Evolutionary conservation across 768 basidiomycete genomes (phyloP).

Genomic region (Galerina sulciceps): DNA sequence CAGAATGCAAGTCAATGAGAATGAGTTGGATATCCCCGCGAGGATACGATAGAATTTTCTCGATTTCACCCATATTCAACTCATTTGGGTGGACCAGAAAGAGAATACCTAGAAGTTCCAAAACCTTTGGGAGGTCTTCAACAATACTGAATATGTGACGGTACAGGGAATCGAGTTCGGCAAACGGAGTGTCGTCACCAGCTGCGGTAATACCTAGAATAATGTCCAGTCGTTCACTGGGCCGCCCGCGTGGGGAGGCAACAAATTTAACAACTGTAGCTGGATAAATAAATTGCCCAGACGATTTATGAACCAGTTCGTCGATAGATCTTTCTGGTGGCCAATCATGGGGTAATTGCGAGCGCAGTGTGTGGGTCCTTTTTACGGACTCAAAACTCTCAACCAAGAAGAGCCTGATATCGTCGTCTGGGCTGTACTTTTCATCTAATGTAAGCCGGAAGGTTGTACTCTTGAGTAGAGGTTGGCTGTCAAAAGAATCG

Average conservation of each 20-base stretch:
- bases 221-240: neutral
- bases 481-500: neutral
- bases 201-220: neutral
- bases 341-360: neutral
- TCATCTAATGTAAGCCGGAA: conserved; percentile 3
- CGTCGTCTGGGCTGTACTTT: conserved; percentile 5
- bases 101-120: neutral
- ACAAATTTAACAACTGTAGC: conserved; percentile 11
- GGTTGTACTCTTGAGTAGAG: neutral
- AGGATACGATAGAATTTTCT: no score
- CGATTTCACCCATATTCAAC: no score
- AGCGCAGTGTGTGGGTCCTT: neutral
- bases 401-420: conserved; percentile 1
- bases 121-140: neutral
- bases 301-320: conserved; percentile 9
- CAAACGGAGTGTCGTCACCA: conserved; percentile 6
- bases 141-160: conserved; percentile 4
- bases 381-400: neutral
- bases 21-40: no score
- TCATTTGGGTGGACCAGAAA: no score
- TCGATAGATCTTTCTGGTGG: conserved; percentile 1
- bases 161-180: conserved; percentile 13
- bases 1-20: no score
- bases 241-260: neutral
- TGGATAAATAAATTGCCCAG: conserved; percentile 14